These are phyloP conservation scores for Dioscorea zingiberensis DNA, from an alignment of 106 monocot genomes.

Conservation along the genomic window DNA sequence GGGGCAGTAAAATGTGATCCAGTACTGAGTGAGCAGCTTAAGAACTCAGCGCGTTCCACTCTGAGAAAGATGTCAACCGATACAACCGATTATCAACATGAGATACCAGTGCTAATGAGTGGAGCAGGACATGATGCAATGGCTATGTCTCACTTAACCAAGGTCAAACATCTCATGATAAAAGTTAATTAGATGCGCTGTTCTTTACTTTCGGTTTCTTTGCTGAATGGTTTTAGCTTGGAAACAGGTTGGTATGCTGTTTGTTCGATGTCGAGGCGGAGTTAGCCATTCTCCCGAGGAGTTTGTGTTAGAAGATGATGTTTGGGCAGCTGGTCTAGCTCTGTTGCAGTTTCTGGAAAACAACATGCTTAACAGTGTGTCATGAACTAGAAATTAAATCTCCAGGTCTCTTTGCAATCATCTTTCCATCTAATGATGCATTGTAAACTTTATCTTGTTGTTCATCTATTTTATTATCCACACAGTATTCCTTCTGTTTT, in stretches of 20 bases:
- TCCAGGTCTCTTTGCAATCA: too few species aligned
- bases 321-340: conserved; percentile 85
- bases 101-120: conserved; percentile 78
- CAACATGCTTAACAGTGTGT: conserved; percentile 8
- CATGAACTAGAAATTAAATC: too few species aligned
- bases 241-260: conserved; percentile 80
- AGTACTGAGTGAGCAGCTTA: conserved; percentile 48
- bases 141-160: conserved; percentile 35
- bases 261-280: conserved; percentile 85
- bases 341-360: conserved; percentile 50
- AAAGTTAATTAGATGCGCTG: not conserved
- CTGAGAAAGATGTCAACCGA: conserved; percentile 25
- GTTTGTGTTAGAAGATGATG: conserved; percentile 65
- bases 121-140: conserved; percentile 92
- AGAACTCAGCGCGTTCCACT: conserved; percentile 54
- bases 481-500: too few species aligned
- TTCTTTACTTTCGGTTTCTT: not conserved
- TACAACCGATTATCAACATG: conserved; percentile 15
- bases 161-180: conserved; percentile 10
- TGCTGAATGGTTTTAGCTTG: conserved; percentile 1
- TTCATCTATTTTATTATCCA: too few species aligned
- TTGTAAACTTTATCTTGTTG: too few species aligned
- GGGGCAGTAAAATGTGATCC: conserved; percentile 54
- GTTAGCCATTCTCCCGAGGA: conserved; percentile 93
- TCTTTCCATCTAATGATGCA: too few species aligned